These are phyloP conservation scores for Ormosia semicastrata DNA, from an alignment of 306 rosid species.

Conservation along the genomic window DNA sequence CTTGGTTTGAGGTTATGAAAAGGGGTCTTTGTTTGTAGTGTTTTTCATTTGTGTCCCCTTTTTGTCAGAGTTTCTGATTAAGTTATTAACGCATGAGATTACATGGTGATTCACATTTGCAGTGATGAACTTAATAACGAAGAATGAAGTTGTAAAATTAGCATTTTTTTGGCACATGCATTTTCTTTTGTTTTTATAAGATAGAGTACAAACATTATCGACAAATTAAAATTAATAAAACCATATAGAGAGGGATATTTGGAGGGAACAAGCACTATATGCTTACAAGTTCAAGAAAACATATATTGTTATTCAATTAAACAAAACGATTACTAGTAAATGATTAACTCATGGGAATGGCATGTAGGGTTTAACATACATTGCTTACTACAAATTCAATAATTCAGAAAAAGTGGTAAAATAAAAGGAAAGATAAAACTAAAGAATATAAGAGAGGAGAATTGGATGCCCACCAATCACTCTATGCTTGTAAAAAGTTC, in stretches of 20 bases:
- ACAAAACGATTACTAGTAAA: neutral
- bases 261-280: neutral
- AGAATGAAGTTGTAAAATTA: neutral
- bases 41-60: neutral
- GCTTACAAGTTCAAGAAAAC: neutral
- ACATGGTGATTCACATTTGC: neutral
- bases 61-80: neutral
- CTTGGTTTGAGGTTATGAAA: neutral
- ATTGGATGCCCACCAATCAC: slow-evolving; percentile 29
- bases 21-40: neutral
- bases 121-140: neutral
- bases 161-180: no score
- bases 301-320: neutral
- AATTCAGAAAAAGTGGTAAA: neutral
- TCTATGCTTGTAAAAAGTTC: slow-evolving; percentile 12
- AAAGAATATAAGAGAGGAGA: slow-evolving; percentile 3
- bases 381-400: neutral
- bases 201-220: no score
- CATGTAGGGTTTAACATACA: neutral
- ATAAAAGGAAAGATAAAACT: neutral
- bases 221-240: no score
- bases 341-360: neutral
- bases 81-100: neutral
- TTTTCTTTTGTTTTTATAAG: no score
- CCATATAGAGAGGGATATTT: neutral